Evolutionary conservation across 208 protist genomes (phyloP).

Genomic region (Crithidia bombi): DNA sequence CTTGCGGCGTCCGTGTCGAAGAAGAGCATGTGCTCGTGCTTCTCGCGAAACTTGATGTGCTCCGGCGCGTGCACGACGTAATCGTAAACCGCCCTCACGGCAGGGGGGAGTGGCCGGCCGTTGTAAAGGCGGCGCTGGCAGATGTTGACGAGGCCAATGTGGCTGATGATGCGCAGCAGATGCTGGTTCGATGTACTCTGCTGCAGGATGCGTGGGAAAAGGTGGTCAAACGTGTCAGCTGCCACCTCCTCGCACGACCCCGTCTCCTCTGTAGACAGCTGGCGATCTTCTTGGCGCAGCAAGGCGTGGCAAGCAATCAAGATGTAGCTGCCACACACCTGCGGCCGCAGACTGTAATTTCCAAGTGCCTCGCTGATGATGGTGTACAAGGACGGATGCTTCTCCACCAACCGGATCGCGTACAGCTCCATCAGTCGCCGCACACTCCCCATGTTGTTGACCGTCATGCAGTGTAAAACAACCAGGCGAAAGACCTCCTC

Average conservation of each 20-base stretch:
- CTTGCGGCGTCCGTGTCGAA: conserved; percentile 60
- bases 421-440: conserved; percentile 90
- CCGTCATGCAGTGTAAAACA: conserved; percentile 54
- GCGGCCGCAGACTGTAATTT: conserved; percentile 68
- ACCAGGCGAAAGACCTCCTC: conserved; percentile 48
- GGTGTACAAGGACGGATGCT: conserved; percentile 57
- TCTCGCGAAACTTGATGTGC: conserved; percentile 78
- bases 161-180: conserved; percentile 88
- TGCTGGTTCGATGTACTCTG: conserved; percentile 90
- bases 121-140: conserved; percentile 39
- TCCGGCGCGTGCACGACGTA: conserved; percentile 74
- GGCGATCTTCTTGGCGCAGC: conserved; percentile 42
- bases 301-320: conserved; percentile 76
- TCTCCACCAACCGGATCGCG: conserved; percentile 63
- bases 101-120: conserved; percentile 19
- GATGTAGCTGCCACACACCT: conserved; percentile 85
- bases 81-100: conserved; percentile 57
- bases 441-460: conserved; percentile 91
- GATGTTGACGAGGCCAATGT: conserved; percentile 77
- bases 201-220: conserved; percentile 82
- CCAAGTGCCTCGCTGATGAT: conserved; percentile 57
- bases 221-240: conserved; percentile 35
- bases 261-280: background rate
- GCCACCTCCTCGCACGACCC: conserved; percentile 13
- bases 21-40: conserved; percentile 76